phyloP scores from a whole-genome alignment of 108 stramenopile genomes.

The Fragilariopsis cylindrus region DNA sequence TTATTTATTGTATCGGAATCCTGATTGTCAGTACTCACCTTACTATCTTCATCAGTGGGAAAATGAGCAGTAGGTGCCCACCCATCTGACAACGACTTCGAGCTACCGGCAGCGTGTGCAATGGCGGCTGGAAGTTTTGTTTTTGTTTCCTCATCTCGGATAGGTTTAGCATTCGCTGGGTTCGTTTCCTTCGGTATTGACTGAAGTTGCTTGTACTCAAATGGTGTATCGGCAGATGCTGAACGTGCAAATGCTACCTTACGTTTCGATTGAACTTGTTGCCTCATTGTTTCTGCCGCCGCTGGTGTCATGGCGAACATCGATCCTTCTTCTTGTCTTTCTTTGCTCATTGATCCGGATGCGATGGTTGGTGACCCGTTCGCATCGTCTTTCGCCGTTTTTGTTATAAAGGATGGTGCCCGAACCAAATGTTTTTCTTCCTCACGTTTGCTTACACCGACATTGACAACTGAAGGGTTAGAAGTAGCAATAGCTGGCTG shows the following conservation, averaged over 20 bases:
- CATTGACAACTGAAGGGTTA: slow-evolving; percentile 12
- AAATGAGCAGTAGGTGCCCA: slow-evolving; percentile 13
- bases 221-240: slow-evolving; percentile 3
- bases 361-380: no score
- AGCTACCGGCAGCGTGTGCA: slow-evolving; percentile 11
- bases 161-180: slow-evolving; percentile 3
- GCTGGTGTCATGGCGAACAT: no score
- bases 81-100: background rate
- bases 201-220: slow-evolving; percentile 18
- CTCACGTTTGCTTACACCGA: background rate
- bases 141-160: slow-evolving; percentile 10
- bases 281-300: no score
- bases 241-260: background rate
- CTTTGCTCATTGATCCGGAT: no score
- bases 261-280: background rate
- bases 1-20: background rate
- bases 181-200: slow-evolving; percentile 9
- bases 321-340: no score
- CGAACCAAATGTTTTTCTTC: slow-evolving; percentile 13
- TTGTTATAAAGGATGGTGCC: background rate
- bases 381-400: background rate
- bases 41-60: background rate
- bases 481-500: slow-evolving; percentile 1
- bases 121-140: slow-evolving; percentile 11
- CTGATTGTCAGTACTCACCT: background rate